Evolutionary conservation across 1,284 basidiomycete genomes (phyloP).

Genomic region (Rhodotorula sp.): DNA sequence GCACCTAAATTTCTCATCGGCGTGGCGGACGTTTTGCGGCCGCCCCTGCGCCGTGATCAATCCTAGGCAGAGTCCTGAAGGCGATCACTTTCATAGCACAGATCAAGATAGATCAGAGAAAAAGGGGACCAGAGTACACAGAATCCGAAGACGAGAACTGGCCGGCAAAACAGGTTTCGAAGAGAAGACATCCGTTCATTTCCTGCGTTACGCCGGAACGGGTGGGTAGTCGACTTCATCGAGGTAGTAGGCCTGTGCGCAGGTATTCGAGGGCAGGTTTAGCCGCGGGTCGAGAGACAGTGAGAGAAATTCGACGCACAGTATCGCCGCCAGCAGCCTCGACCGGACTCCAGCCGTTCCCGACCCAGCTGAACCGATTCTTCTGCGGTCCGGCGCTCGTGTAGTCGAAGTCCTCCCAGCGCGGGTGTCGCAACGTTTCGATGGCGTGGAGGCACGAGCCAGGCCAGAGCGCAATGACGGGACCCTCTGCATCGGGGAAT

Average conservation of each 20-base stretch:
- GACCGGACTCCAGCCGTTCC: slow-evolving; percentile 17
- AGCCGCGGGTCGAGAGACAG: background rate
- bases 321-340: slow-evolving; percentile 22
- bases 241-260: slow-evolving; percentile 30
- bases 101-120: too few relatives aligned
- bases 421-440: slow-evolving; percentile 57
- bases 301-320: background rate
- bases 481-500: slow-evolving; percentile 55
- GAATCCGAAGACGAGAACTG: too few relatives aligned
- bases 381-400: background rate
- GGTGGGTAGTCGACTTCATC: slow-evolving; percentile 31
- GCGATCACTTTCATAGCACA: too few relatives aligned
- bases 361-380: slow-evolving; percentile 33
- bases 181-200: background rate
- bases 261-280: background rate
- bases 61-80: too few relatives aligned
- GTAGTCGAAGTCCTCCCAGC: slow-evolving; percentile 65
- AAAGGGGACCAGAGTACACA: too few relatives aligned
- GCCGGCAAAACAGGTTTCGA: background rate
- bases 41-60: too few relatives aligned
- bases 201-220: slow-evolving; percentile 12
- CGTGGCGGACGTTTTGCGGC: too few relatives aligned
- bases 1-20: too few relatives aligned
- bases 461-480: slow-evolving; percentile 62
- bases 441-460: slow-evolving; percentile 52